Conservation (phyloP, 2,329 filamentous ascomycete genomes). For the Lomentospora prolificans region DNA sequence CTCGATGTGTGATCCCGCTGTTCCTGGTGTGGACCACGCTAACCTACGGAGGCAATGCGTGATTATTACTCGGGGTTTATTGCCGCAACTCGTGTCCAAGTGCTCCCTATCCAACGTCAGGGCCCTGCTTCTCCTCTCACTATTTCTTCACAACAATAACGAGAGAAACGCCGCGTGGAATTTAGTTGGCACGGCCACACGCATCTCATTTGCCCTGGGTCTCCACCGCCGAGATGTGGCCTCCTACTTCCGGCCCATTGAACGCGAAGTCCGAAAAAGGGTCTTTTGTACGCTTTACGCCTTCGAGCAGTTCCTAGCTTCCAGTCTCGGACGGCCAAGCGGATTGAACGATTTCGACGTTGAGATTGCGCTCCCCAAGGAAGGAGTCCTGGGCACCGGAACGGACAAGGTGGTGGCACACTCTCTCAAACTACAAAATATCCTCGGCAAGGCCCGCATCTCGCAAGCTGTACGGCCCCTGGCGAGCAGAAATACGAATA, state of each 20-base stretch:
- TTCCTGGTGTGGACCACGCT: constrained; percentile 18
- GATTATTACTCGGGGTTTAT: constrained; percentile 16
- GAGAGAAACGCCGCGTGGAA: constrained; percentile 28
- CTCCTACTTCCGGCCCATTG: constrained; percentile 21
- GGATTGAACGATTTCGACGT: constrained; percentile 25
- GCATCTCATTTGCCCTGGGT: constrained; percentile 22
- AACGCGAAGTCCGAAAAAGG: constrained; percentile 23
- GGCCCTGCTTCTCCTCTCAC: constrained; percentile 20
- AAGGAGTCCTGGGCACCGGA: constrained; percentile 18
- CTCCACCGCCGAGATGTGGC: constrained; percentile 22
- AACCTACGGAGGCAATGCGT: constrained; percentile 16
- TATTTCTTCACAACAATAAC: constrained; percentile 28
- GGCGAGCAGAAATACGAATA: constrained; percentile 6
- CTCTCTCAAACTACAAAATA: constrained; percentile 21
- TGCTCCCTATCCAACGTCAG: constrained; percentile 22
- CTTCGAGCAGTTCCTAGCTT: constrained; percentile 26
- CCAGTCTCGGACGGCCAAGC: constrained; percentile 24
- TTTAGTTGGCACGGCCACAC: constrained; percentile 21
- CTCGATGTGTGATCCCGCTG: constrained; percentile 18
- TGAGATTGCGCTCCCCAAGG: constrained; percentile 20
- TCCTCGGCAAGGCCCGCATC: constrained; percentile 18
- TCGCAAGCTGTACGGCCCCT: constrained; percentile 11
- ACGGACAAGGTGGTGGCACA: constrained; percentile 20
- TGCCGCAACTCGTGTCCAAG: constrained; percentile 21
- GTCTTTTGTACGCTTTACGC: constrained; percentile 27